Conservation (phyloP, 495 filamentous ascomycete species). For the Ascobolus immersus region DNA sequence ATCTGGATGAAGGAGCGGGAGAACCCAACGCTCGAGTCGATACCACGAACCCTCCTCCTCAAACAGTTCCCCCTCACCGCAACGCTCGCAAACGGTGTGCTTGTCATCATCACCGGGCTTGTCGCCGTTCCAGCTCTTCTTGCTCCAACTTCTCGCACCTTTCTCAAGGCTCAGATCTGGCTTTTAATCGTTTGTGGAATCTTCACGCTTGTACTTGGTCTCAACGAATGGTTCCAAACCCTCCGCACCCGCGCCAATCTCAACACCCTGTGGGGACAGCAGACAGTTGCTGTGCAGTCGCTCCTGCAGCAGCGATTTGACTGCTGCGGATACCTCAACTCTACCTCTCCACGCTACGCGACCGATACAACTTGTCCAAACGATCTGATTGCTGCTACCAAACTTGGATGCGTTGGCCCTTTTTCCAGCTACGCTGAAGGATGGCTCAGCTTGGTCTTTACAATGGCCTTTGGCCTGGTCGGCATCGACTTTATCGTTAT, state of each 20-base stretch:
- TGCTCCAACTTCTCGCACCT: slow-evolving; percentile 26
- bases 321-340: slow-evolving; percentile 52
- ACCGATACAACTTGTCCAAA: slow-evolving; percentile 34
- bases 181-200: slow-evolving; percentile 32
- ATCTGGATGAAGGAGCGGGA: slow-evolving; percentile 26
- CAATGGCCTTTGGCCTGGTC: slow-evolving; percentile 48
- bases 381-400: slow-evolving; percentile 35
- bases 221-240: slow-evolving; percentile 45
- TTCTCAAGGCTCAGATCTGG: slow-evolving; percentile 34
- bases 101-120: slow-evolving; percentile 31
- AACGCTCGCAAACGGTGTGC: slow-evolving; percentile 37
- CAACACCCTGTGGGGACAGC: slow-evolving; percentile 26
- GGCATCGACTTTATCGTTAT: slow-evolving; percentile 37
- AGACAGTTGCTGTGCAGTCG: slow-evolving; percentile 27
- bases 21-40: slow-evolving; percentile 24
- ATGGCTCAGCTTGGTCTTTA: slow-evolving; percentile 47
- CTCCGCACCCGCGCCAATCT: slow-evolving; percentile 35
- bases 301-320: slow-evolving; percentile 44
- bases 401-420: slow-evolving; percentile 35
- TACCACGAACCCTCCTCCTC: slow-evolving; percentile 37
- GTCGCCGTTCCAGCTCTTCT: slow-evolving; percentile 34
- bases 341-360: slow-evolving; percentile 35
- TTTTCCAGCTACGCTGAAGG: slow-evolving; percentile 38
- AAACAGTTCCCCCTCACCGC: slow-evolving; percentile 30
- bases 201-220: slow-evolving; percentile 38